A percentile compares a stretch with the other conserved stretches of the same genome.
These are phyloP conservation scores for Macrolepiota albuminosa DNA, from an alignment of 768 basidiomycete species.

Conservation along the genomic window DNA sequence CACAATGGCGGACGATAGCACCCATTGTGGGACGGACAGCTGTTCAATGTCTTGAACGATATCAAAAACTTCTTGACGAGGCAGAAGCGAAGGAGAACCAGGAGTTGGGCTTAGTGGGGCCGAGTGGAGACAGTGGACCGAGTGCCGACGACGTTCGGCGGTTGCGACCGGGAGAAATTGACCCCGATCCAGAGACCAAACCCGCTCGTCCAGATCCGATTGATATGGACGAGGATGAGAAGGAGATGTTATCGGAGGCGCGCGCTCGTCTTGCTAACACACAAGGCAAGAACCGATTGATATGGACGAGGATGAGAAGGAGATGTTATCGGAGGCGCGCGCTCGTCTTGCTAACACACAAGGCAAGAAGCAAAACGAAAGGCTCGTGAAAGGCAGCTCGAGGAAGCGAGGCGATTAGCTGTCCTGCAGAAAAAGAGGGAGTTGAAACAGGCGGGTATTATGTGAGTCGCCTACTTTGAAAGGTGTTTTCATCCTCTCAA, in stretches of 20 bases:
- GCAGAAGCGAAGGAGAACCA: constrained; percentile 96
- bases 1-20: constrained; percentile 99
- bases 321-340: constrained; percentile 98
- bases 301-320: constrained; percentile 99
- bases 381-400: constrained; percentile 93
- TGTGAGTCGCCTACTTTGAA: constrained; percentile 43
- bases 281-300: constrained; percentile 99
- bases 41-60: constrained; percentile 95
- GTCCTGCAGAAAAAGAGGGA: constrained; percentile 97
- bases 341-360: constrained; percentile 98
- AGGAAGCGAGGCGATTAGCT: constrained; percentile 91
- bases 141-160: constrained; percentile 90
- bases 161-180: constrained; percentile 93
- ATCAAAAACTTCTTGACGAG: constrained; percentile 96
- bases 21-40: constrained; percentile 98
- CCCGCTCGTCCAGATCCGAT: constrained; percentile 98
- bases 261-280: constrained; percentile 97
- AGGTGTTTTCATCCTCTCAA: constrained; percentile 2
- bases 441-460: constrained; percentile 96
- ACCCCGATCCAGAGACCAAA: constrained; percentile 98
- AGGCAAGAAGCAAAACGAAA: constrained; percentile 99
- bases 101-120: constrained; percentile 87
- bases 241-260: constrained; percentile 99
- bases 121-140: constrained; percentile 74
- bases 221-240: constrained; percentile 99